phyloP scores from a whole-genome alignment of 2,329 filamentous ascomycete genomes.

The Ophiostoma novo-ulmi region DNA sequence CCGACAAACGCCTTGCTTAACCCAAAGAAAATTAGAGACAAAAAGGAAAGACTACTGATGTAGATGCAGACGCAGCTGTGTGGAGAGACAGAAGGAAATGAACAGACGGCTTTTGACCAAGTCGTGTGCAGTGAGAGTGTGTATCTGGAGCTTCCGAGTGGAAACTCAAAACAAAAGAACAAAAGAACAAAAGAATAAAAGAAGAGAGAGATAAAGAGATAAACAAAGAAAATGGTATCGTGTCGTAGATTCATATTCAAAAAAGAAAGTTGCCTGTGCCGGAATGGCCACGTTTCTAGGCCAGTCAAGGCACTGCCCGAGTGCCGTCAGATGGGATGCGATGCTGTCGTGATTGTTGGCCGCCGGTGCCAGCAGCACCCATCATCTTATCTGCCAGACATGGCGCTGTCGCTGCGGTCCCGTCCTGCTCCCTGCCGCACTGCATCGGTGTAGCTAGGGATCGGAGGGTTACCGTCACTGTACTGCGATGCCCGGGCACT shows the following conservation, averaged over 20 bases:
- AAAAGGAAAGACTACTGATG: background rate
- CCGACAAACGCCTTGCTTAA: slow-evolving; percentile 13
- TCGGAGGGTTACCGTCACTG: slow-evolving; percentile 51
- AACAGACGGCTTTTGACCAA: too few relatives aligned
- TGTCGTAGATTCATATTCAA: slow-evolving; percentile 28
- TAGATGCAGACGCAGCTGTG: background rate
- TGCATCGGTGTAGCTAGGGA: slow-evolving; percentile 78
- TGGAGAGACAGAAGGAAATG: background rate
- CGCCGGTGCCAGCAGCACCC: background rate
- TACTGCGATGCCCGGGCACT: background rate
- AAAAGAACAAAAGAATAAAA: background rate
- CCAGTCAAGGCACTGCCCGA: background rate
- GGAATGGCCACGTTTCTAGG: background rate
- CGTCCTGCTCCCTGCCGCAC: slow-evolving; percentile 51
- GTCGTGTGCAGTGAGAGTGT: background rate
- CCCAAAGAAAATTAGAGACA: background rate
- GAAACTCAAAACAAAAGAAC: background rate
- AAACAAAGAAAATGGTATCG: slow-evolving; percentile 26
- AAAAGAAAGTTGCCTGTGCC: background rate
- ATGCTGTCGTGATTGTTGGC: background rate
- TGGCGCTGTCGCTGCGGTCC: slow-evolving; percentile 42
- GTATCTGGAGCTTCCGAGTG: background rate
- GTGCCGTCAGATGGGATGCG: background rate
- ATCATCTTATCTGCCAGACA: slow-evolving; percentile 4
- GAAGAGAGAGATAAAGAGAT: background rate